phyloP scores from a whole-genome alignment of 108 stramenopile species.

The Cyclotella distinguenda region DNA sequence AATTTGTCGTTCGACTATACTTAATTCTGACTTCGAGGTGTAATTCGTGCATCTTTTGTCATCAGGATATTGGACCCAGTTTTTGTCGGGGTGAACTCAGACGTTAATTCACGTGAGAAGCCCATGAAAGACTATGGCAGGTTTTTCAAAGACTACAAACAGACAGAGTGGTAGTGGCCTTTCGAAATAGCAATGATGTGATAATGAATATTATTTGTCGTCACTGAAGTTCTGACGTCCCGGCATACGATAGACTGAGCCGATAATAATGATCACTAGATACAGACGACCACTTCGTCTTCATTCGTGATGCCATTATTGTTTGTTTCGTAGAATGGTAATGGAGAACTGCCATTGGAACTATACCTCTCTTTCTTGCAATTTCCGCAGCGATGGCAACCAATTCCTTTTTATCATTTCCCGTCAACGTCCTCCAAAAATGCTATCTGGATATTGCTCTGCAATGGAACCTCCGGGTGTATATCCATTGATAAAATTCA shows the following conservation, averaged over 20 bases:
- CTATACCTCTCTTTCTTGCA: conserved; percentile 29
- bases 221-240: no score
- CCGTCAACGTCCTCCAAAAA: conserved; percentile 68
- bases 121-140: conserved; percentile 57
- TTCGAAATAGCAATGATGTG: no score
- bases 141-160: conserved; percentile 86
- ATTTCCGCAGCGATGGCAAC: conserved; percentile 62
- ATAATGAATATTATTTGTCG: no score
- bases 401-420: conserved; percentile 54
- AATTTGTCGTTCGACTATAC: no score
- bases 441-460: conserved; percentile 91
- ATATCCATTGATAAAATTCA: conserved; percentile 69
- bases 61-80: conserved; percentile 55
- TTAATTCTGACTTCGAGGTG: no score
- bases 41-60: no score
- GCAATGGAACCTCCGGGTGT: conserved; percentile 93
- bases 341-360: conserved; percentile 26
- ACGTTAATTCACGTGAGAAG: conserved; percentile 18
- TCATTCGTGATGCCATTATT: no score
- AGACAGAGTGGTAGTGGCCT: conserved; percentile 75
- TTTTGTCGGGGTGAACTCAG: conserved; percentile 58
- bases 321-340: conserved; percentile 13
- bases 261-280: no score
- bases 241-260: no score
- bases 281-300: conserved; percentile 59